phyloP scores from a whole-genome alignment of 75 land plant genomes.

The Cupressus sempervirens region DNA sequence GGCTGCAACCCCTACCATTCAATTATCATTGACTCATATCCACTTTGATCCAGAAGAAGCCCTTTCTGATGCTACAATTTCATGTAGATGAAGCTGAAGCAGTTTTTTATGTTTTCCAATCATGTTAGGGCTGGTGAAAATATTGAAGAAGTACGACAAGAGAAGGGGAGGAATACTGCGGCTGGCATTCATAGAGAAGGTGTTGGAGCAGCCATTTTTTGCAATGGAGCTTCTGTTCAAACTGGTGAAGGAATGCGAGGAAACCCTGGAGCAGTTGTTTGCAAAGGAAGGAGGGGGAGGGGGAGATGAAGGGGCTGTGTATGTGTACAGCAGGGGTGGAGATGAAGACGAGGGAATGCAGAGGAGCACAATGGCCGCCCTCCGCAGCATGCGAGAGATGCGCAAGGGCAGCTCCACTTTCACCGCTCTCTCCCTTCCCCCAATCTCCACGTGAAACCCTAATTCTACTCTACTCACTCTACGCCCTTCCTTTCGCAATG shows the following conservation, averaged over 20 bases:
- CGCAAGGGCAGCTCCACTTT: constrained; percentile 70
- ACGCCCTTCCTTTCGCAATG: too few relatives aligned
- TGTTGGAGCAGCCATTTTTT: constrained; percentile 70
- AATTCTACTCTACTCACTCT: too few relatives aligned
- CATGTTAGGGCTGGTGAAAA: constrained; percentile 63
- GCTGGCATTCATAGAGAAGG: constrained; percentile 68
- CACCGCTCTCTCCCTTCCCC: constrained; percentile 38
- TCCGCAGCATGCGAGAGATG: constrained; percentile 49
- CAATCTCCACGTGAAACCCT: neutral
- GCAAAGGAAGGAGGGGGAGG: constrained; percentile 3
- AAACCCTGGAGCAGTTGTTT: constrained; percentile 42
- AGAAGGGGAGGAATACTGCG: constrained; percentile 63
- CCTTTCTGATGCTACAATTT: too few relatives aligned
- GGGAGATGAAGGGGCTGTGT: constrained; percentile 15
- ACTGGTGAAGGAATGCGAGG: constrained; percentile 74
- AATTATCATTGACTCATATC: neutral
- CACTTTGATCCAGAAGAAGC: neutral
- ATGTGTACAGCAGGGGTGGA: constrained; percentile 26
- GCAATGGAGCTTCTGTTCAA: constrained; percentile 56
- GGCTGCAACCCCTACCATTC: neutral
- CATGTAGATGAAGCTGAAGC: neutral
- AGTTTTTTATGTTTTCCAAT: too few relatives aligned
- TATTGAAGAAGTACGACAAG: constrained; percentile 80
- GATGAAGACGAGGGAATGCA: constrained; percentile 38
- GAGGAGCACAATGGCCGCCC: constrained; percentile 53